Evolutionary conservation across 2,329 filamentous ascomycete species (phyloP), one percentile per base, ranked within the genome.

Genomic region (Diaporthe destruens): DNA sequence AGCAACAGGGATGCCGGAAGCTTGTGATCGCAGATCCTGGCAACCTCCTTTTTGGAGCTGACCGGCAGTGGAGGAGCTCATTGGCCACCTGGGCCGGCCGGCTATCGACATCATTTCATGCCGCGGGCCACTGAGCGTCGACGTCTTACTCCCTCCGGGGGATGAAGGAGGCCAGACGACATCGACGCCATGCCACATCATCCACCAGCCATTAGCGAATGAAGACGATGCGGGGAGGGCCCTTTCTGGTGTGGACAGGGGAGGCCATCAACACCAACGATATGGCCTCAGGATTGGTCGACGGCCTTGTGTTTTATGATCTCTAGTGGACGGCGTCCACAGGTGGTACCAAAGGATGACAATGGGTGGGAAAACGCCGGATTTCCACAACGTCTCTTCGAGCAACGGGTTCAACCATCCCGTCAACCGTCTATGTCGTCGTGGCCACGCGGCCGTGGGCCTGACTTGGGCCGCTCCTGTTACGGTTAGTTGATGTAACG

Each of bases 101-200:
- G 47, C 39, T 44, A 36, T 39, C 59, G 34, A 71, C 49, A 44
- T 73, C 61, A 51, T 55, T 54, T 66, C 36, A n/a, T 56, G 47
- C 44, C n/a, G 23, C 59, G 54, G 42, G 51, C 72, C 72, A 73
- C 53, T 73, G 68, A 71, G 56, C 66, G 44, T 53, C 57, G 23
- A 32, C 56, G 34, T 32, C 66, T 42, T 32, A 36, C 71, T 55
- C 36, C 49, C 6, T 51, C 25, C 23, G 14, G 39, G 29, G 20
- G 14, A 44, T 6, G 29, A 34, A 61, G 44, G n/a, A 57, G 59
- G 56, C 68, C 71, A 71, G 71, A 71, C 57, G 71, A 61, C 71
- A 61, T 36, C 18, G 8, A 65, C 53, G 44, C 63, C 51, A 49
- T 49, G 32, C 25, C n/a, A 44, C 53, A 61, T 23, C 32, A 59